Evolutionary conservation across 805 yeast species (phyloP), one percentile per base, ranked within the genome.

Genomic region (Alloascoidea africana): DNA sequence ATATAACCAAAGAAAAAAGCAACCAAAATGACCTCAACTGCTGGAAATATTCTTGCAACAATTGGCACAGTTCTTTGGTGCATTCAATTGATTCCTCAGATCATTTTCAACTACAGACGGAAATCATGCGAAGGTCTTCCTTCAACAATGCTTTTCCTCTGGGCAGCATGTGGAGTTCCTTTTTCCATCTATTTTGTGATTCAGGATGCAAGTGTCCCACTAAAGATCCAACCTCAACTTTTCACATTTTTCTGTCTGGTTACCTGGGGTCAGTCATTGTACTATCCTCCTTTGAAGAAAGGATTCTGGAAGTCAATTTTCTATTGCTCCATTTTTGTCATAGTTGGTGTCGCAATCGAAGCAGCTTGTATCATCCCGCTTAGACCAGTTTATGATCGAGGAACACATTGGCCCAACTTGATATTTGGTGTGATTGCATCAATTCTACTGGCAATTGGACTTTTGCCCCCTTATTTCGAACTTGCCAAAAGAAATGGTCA

Each of bases 41-140:
- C 83, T 0, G 69, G 82, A 14, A 82, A 80, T 36, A 85, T 78
- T 4, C 63, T 85, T 38, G 96, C 85, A 1, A 86, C 95, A 8
- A 64, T 83, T 1, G 96, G 95, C 3, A 89, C 97, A 0, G 74
- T 87, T 2, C 67, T 82, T 41, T 89, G 96, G 96, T 87, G 96
- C 55, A 61, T 87, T 44, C 96, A 89, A 58, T 60, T 89, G 45
- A 65, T 86, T 1, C 96, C 96, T 2, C 97, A 83, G 51, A 76
- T 87, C 34, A 63, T 73, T 40, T 65, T 74, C 52, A 87, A 89
- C 52, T 86, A 70, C 59, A 64, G 66, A 41, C 68, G 69, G 5
- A 85, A 89, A 49, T 73, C 84, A 51, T 81, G 94, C 41, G 80
- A 76, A 17, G 96, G 97, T 0, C 58, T 87, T 6, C 95, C 94